Evolutionary conservation across 2,329 filamentous ascomycete genomes (phyloP).

Genomic region (Fusarium torreyae): DNA sequence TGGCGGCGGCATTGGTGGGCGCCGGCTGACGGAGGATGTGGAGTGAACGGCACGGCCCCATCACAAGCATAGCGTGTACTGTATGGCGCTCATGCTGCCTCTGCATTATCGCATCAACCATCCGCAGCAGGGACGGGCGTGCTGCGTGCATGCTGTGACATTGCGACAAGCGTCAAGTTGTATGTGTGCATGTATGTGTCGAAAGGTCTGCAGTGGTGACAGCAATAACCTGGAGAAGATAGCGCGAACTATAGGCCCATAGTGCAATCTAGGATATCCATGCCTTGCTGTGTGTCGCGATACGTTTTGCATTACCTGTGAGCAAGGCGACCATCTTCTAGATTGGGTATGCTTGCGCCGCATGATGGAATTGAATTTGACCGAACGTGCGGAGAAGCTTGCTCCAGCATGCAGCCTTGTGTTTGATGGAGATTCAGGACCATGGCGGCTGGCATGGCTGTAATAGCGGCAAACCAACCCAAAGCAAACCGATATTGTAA

Average conservation of each 20-base stretch:
- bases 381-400: slow-evolving; percentile 47
- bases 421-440: slow-evolving; percentile 43
- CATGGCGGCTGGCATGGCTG: slow-evolving; percentile 24
- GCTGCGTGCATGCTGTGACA: slow-evolving; percentile 26
- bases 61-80: slow-evolving; percentile 33
- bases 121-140: slow-evolving; percentile 36
- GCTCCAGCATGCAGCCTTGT: slow-evolving; percentile 41
- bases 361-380: slow-evolving; percentile 45
- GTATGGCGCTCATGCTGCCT: slow-evolving; percentile 4
- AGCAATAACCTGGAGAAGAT: slow-evolving; percentile 38
- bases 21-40: slow-evolving; percentile 46
- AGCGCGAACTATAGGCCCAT: slow-evolving; percentile 45
- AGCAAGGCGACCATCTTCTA: slow-evolving; percentile 28
- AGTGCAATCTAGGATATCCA: slow-evolving; percentile 25
- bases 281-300: slow-evolving; percentile 29
- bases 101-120: slow-evolving; percentile 39
- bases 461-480: background rate
- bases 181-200: slow-evolving; percentile 19
- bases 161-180: slow-evolving; percentile 19
- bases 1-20: slow-evolving; percentile 44
- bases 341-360: slow-evolving; percentile 40
- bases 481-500: background rate
- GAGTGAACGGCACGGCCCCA: slow-evolving; percentile 43
- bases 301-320: slow-evolving; percentile 21
- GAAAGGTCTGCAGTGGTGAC: slow-evolving; percentile 39